Evolutionary conservation across 2,329 filamentous ascomycete genomes (phyloP).

Genomic region (Pyrenophora seminiperda): DNA sequence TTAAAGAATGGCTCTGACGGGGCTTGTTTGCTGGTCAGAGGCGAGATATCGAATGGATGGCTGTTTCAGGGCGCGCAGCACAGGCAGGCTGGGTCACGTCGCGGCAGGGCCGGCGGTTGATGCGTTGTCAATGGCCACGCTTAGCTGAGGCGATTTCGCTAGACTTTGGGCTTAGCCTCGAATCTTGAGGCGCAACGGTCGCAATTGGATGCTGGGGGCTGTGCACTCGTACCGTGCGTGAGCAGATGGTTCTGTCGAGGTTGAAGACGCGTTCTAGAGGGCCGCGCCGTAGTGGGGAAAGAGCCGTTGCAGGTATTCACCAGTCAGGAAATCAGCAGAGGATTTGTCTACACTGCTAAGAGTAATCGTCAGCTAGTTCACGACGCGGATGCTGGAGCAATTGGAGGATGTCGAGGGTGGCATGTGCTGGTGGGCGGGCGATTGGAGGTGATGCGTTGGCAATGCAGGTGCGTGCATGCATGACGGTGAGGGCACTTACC

Average conservation of each 20-base stretch:
- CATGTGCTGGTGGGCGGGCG: constrained; percentile 47
- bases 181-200: constrained; percentile 37
- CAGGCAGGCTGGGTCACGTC: constrained; percentile 43
- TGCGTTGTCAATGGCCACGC: constrained; percentile 53
- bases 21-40: constrained; percentile 42
- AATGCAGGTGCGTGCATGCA: constrained; percentile 52
- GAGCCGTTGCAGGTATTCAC: constrained; percentile 41
- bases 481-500: constrained; percentile 43
- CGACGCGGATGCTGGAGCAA: constrained; percentile 41
- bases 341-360: constrained; percentile 37
- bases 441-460: constrained; percentile 53
- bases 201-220: constrained; percentile 39
- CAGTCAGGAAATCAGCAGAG: constrained; percentile 39
- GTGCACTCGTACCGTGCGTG: constrained; percentile 35
- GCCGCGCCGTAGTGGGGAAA: constrained; percentile 46
- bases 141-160: constrained; percentile 43
- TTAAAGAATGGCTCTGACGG: constrained; percentile 21
- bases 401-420: constrained; percentile 44
- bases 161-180: constrained; percentile 41
- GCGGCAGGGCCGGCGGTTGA: constrained; percentile 47
- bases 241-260: constrained; percentile 20
- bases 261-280: constrained; percentile 38
- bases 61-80: constrained; percentile 39
- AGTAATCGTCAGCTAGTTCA: constrained; percentile 46
- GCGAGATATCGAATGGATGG: constrained; percentile 35